Evolutionary conservation across 257 asterid genomes (phyloP), one percentile per base, ranked within the genome.

Genomic region (Hygrophila difformis): DNA sequence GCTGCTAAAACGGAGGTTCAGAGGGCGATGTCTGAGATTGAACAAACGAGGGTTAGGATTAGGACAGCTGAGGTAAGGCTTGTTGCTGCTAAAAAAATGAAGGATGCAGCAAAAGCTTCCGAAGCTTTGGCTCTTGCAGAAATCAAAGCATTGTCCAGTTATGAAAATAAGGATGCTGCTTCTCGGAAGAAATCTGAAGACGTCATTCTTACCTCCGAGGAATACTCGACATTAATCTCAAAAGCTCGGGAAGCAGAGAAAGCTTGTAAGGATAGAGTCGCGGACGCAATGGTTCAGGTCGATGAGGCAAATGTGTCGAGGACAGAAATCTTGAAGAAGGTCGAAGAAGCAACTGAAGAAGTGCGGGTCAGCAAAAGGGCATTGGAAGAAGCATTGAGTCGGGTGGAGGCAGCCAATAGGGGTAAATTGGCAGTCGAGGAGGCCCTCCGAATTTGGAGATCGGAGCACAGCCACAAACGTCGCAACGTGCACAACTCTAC

Each of bases 71-170:
- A 56, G 55, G 17, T 47, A 4, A 22, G 82, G 66, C 55, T 86
- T 59, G 57, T 78, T 15, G 95, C 95, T 1, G 96, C 99, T 14
- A 86, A 57, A 61, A 91, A 67, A 61, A 86, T 82, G 94, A 86
- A 91, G 64, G 84, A 68, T 59, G 98, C 96, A 0, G 94, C 98
- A 10, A 69, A 71, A 52, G 96, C 95, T 36, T 64, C 95, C 5
- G 99, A 91, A 72, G 89, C 93, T 19, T 73, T 76, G 49, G 93
- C 93, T 14, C 81, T 75, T n/a, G 88, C 93, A 2, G 98, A 89
- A 61, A 89, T 89, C 56, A 82, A 74, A 68, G 93, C 92, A 1
- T 12, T 89, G 10, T 67, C 84, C 4, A 67, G 55, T 2, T 22
- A 51, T 8, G 74, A 59, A 47, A 58, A 47, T 15, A 18, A 35